phyloP scores from a whole-genome alignment of 306 rosid genomes.

The Lathyrus sativus region DNA sequence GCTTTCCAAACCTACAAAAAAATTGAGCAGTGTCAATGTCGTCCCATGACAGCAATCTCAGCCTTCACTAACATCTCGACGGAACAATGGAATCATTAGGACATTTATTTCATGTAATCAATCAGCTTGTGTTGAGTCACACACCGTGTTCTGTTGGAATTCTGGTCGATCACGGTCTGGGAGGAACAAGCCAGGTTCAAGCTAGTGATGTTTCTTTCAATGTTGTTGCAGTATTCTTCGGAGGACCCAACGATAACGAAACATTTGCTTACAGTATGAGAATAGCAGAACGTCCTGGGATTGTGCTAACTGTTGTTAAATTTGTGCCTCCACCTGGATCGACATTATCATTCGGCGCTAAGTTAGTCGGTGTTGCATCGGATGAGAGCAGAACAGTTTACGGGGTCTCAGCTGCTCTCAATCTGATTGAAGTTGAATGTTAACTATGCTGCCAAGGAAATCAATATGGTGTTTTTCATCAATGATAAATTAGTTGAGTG shows the following conservation, averaged over 20 bases:
- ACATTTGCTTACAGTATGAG: conserved; percentile 68
- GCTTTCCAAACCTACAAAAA: too few species aligned
- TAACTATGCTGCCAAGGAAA: too few species aligned
- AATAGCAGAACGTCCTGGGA: conserved; percentile 72
- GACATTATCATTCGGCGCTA: conserved; percentile 48
- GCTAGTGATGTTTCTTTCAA: conserved; percentile 58
- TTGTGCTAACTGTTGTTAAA: conserved; percentile 44
- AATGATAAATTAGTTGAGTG: too few species aligned
- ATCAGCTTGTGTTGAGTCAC: too few species aligned
- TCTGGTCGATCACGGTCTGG: conserved; percentile 64
- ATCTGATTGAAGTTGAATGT: too few species aligned
- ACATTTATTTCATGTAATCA: too few species aligned
- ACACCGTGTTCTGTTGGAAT: conserved; percentile 76
- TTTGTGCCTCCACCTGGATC: conserved; percentile 40
- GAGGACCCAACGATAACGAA: conserved; percentile 69
- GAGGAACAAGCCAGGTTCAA: conserved; percentile 69
- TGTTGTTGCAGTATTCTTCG: conserved; percentile 51
- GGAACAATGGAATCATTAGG: too few species aligned
- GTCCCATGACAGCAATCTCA: too few species aligned
- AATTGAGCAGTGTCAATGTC: too few species aligned
- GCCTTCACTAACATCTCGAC: too few species aligned
- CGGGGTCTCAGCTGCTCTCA: too few species aligned
- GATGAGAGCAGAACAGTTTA: conserved; percentile 33
- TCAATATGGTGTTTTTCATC: too few species aligned
- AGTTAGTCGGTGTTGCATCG: conserved; percentile 41